Base-by-base conservation (phyloP, 2,329 filamentous ascomycete genomes). In the Epichloe baconii region DNA sequence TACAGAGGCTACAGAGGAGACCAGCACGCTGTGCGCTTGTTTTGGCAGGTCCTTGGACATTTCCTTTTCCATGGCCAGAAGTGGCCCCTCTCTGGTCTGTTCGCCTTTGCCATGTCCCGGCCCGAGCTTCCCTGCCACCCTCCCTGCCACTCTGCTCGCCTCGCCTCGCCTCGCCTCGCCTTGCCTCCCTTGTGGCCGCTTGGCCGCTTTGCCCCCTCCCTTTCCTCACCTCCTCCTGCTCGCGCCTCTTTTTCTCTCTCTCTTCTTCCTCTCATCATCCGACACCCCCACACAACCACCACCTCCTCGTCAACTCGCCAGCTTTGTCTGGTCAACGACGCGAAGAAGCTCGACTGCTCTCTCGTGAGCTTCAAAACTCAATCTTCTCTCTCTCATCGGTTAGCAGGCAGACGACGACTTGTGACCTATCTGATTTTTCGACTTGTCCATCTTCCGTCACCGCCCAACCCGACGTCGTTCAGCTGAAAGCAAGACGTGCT, bases 181-280 rank as follows among this genome's bases (percentile, higher is more conserved):
- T 19, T 19, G 14, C 21, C 21, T 10, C n/a, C 43, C 19, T 19
- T 19, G 19, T 19, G 19, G 19, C 19, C 19, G 3, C 23, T 34
- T 35, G 31, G 26, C 34, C 34, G 11, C 43, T 45, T n/a, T 34
- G 23, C 37, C 37, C 37, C 46, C 23, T 47, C 47, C 52, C 46
- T 51, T 49, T 50, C 45, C 37, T 48, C 23, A 26, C 49, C 52
- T 47, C 23, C 21, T 40, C 5, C 37, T 45, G 21, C 43, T 36
- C 41, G 40, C 49, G 45, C 48, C 48, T 47, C 17, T 44, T 21
- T 43, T 43, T 7, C 6, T 51, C 41, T 50, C 47, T 49, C 52
- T 51, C 52, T 51, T 52, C 47, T 52, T 50, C 47, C 49, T 47
- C 45, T 48, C 49, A 49, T 40, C 53, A 47, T 47, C 52, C 46